Conservation (phyloP, 1,284 basidiomycete species). For the Cystobasidiaceae sp. region DNA sequence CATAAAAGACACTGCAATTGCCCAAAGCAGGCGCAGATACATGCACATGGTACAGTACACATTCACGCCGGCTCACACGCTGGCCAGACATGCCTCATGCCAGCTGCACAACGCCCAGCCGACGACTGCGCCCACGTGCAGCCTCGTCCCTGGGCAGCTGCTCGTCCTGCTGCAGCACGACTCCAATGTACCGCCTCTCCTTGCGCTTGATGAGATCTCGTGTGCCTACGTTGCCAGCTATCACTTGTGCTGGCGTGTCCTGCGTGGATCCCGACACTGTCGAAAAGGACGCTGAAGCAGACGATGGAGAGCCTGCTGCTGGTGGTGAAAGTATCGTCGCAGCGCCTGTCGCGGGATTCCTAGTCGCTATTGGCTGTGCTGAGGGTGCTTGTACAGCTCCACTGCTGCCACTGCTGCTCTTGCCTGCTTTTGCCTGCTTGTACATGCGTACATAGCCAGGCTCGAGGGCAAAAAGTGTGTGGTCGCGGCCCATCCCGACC, state of each 20-base stretch:
- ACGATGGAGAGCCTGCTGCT: background rate
- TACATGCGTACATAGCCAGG: conserved; percentile 91
- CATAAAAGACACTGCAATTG: background rate
- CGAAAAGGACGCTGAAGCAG: conserved; percentile 20
- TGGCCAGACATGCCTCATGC: conserved; percentile 34
- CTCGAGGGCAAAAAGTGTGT: conserved; percentile 79
- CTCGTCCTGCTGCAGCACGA: conserved; percentile 66
- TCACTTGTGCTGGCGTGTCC: conserved; percentile 1
- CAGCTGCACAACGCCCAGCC: conserved; percentile 66
- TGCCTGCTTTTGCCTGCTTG: conserved; percentile 45
- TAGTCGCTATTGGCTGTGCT: background rate
- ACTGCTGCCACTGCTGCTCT: background rate
- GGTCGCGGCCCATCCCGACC: conserved; percentile 85
- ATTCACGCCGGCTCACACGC: too few relatives aligned
- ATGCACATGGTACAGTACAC: too few relatives aligned
- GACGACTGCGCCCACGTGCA: conserved; percentile 65
- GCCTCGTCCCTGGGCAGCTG: conserved; percentile 73
- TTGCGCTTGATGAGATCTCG: conserved; percentile 25
- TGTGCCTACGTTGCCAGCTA: background rate
- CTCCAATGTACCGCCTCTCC: conserved; percentile 59
- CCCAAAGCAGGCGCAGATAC: background rate
- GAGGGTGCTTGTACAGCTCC: conserved; percentile 9
- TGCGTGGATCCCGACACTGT: conserved; percentile 7
- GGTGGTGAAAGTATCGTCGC: background rate
- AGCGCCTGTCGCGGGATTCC: conserved; percentile 17